Evolutionary conservation across 768 basidiomycete species (phyloP).

Genomic region (Lepiota subincarnata): DNA sequence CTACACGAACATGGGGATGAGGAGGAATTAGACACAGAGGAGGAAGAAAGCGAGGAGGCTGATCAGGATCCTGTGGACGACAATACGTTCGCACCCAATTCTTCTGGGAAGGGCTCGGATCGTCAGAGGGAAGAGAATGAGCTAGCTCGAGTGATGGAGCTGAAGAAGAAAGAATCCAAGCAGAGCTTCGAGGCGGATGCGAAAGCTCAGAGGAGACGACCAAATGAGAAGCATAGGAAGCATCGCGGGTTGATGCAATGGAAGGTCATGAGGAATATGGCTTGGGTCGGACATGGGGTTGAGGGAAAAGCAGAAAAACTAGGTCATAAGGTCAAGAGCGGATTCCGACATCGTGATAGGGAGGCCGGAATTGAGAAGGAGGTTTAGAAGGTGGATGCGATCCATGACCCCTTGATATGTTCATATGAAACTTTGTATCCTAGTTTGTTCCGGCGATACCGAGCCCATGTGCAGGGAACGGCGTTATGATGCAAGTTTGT

Average conservation of each 20-base stretch:
- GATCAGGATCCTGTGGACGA: conserved; percentile 6
- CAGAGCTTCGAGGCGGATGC: background rate
- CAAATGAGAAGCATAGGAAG: conserved; percentile 41
- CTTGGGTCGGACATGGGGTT: conserved; percentile 50
- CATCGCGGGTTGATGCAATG: conserved; percentile 65
- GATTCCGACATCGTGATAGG: conserved; percentile 26
- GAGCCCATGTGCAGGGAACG: too few relatives aligned
- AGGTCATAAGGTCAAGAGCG: conserved; percentile 35
- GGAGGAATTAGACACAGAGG: conserved; percentile 4
- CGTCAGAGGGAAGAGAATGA: conserved; percentile 22
- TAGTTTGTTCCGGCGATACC: too few relatives aligned
- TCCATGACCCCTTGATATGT: too few relatives aligned
- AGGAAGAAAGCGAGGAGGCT: conserved; percentile 19
- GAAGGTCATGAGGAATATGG: conserved; percentile 50
- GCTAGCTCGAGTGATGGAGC: conserved; percentile 28
- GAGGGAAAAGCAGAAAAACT: conserved; percentile 38
- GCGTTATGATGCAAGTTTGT: too few relatives aligned
- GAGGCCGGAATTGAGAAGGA: conserved; percentile 37
- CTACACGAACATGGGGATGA: conserved; percentile 15
- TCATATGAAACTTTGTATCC: too few relatives aligned
- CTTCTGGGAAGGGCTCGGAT: conserved; percentile 9
- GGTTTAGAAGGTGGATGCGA: conserved; percentile 18
- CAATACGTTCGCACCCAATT: background rate
- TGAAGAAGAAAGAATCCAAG: conserved; percentile 31
- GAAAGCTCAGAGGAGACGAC: background rate